Conservation (phyloP, 2,329 filamentous ascomycete species). For the Colletotrichum sansevieriae region DNA sequence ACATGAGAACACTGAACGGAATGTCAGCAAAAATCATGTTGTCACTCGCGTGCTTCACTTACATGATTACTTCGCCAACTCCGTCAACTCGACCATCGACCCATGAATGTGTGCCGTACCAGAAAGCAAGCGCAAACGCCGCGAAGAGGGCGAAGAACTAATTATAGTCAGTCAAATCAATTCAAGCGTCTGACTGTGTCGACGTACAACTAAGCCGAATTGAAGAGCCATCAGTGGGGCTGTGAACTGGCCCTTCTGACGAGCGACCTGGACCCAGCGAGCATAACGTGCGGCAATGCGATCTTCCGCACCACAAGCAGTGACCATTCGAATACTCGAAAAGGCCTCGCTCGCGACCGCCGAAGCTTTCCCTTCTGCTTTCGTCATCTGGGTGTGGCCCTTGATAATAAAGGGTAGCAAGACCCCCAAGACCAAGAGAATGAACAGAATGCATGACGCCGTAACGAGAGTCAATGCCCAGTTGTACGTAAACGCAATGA, state of each 20-base stretch:
- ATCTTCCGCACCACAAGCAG: conserved; percentile 71
- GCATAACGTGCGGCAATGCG: conserved; percentile 67
- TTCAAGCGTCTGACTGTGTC: neutral
- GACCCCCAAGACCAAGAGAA: conserved; percentile 61
- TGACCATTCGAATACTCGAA: conserved; percentile 70
- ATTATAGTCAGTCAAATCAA: conserved; percentile 35
- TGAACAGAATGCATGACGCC: conserved; percentile 67
- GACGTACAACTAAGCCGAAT: conserved; percentile 62
- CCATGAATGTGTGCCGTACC: conserved; percentile 70
- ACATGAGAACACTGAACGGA: conserved; percentile 61
- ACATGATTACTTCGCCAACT: conserved; percentile 69
- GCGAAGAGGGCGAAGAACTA: conserved; percentile 67
- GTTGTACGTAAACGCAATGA: conserved; percentile 68
- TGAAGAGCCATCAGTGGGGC: conserved; percentile 66
- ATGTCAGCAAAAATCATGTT: neutral
- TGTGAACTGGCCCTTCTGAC: conserved; percentile 60
- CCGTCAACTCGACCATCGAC: conserved; percentile 60
- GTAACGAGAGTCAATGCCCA: conserved; percentile 73
- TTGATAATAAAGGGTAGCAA: conserved; percentile 70
- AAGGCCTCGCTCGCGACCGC: conserved; percentile 73
- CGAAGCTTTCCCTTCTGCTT: conserved; percentile 68
- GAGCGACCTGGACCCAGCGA: conserved; percentile 67
- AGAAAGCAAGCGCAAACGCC: conserved; percentile 71
- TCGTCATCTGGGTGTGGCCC: conserved; percentile 59
- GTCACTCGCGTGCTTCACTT: conserved; percentile 45